Percentiles rank a stretch among this genome's conserved stretches.
Evolutionary conservation across 331 rosid species (phyloP).

Genomic region (Malus hybrid): DNA sequence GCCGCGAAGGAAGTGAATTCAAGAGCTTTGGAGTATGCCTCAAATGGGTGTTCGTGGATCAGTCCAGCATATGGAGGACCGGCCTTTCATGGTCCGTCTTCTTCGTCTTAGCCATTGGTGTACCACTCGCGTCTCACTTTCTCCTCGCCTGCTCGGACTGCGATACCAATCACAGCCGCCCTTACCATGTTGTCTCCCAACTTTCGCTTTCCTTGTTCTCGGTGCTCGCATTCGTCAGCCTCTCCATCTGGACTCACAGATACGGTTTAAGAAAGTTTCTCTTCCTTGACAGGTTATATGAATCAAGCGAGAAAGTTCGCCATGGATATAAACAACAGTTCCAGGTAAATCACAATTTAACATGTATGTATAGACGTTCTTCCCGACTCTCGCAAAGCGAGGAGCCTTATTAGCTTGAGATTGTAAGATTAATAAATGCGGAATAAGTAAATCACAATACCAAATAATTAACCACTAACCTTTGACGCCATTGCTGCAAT

Average conservation of each 20-base stretch:
- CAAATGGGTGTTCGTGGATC: conserved; percentile 69
- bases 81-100: conserved; percentile 62
- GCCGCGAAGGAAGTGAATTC: conserved; percentile 30
- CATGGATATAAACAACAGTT: conserved; percentile 45
- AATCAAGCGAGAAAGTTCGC: conserved; percentile 52
- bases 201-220: conserved; percentile 52
- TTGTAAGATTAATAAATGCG: too few species aligned
- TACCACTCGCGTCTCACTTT: conserved; percentile 60
- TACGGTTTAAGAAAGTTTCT: conserved; percentile 60
- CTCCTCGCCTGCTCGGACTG: conserved; percentile 58
- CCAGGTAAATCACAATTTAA: conserved; percentile 30
- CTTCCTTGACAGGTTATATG: conserved; percentile 53
- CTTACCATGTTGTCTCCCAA: conserved; percentile 68
- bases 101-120: conserved; percentile 37
- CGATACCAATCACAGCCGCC: conserved; percentile 58
- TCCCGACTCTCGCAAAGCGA: too few species aligned
- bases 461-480: too few species aligned
- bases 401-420: too few species aligned
- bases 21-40: conserved; percentile 41
- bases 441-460: too few species aligned
- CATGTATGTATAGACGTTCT: neutral
- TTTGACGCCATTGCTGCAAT: too few species aligned
- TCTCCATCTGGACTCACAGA: conserved; percentile 54
- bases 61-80: conserved; percentile 38
- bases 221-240: conserved; percentile 43